Percentiles rank a stretch among this genome's conserved stretches.
Evolutionary conservation across 2,329 filamentous ascomycete species (phyloP).

Genomic region (Arthrinium phaeospermum): DNA sequence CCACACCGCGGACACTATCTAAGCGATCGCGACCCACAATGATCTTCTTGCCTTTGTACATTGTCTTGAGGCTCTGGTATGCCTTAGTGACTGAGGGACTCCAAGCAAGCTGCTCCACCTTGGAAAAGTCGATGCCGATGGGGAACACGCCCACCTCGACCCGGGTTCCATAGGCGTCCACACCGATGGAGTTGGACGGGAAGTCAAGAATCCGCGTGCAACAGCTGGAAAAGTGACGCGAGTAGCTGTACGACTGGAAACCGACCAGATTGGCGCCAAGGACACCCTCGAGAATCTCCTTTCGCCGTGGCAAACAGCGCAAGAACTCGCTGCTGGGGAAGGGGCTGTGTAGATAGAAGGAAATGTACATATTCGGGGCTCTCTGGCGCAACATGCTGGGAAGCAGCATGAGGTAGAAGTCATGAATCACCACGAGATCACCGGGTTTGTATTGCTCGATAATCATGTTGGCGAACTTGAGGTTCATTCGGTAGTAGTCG

Average conservation of each 20-base stretch:
- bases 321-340: slow-evolving; percentile 97
- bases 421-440: slow-evolving; percentile 90
- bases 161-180: slow-evolving; percentile 87
- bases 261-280: slow-evolving; percentile 91
- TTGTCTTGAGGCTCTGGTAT: slow-evolving; percentile 72
- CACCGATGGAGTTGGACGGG: slow-evolving; percentile 81
- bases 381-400: slow-evolving; percentile 88
- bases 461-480: slow-evolving; percentile 88
- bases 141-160: slow-evolving; percentile 93
- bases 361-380: slow-evolving; percentile 87
- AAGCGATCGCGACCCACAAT: slow-evolving; percentile 95
- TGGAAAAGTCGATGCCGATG: slow-evolving; percentile 89
- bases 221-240: slow-evolving; percentile 91
- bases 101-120: slow-evolving; percentile 78
- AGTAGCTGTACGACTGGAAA: slow-evolving; percentile 95
- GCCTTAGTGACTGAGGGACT: slow-evolving; percentile 72
- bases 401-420: slow-evolving; percentile 90
- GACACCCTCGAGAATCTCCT: slow-evolving; percentile 88
- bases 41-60: slow-evolving; percentile 90
- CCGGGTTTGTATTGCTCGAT: slow-evolving; percentile 89
- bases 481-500: slow-evolving; percentile 92
- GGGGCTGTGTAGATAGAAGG: slow-evolving; percentile 91
- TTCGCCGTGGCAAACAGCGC: slow-evolving; percentile 83
- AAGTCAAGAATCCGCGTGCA: slow-evolving; percentile 92
- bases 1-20: slow-evolving; percentile 89